phyloP scores from a whole-genome alignment of 2,329 filamentous ascomycete genomes.

The Monosporascus sp. region DNA sequence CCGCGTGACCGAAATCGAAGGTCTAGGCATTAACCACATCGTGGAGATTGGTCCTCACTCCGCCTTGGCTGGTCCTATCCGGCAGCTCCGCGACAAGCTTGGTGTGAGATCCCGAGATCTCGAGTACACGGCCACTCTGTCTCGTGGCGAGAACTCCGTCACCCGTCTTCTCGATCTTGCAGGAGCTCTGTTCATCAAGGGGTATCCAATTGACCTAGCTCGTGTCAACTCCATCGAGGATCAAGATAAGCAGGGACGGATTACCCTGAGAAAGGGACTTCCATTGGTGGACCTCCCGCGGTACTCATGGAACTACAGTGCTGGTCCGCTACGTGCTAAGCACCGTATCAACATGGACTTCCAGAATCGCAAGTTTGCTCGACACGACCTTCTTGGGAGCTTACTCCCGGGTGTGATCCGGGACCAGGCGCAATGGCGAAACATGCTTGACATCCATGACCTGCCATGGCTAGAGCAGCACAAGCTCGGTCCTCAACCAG shows the following conservation, averaged over 20 bases:
- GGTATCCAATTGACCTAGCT: conserved; percentile 4
- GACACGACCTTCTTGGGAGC: conserved; percentile 10
- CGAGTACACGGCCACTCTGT: conserved; percentile 4
- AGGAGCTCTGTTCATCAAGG: conserved; percentile 7
- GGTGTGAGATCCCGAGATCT: conserved; percentile 4
- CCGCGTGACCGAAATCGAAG: conserved; percentile 2
- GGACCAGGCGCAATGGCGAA: conserved; percentile 9
- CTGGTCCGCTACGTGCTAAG: conserved; percentile 3
- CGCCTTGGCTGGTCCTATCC: conserved; percentile 4
- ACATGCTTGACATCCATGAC: conserved; percentile 9
- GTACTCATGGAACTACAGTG: conserved; percentile 6
- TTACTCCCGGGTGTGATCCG: conserved; percentile 5
- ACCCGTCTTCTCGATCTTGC: conserved; percentile 8
- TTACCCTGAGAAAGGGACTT: conserved; percentile 2
- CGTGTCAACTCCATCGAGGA: conserved; percentile 8
- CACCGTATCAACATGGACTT: conserved; percentile 4
- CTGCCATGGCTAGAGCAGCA: conserved; percentile 10
- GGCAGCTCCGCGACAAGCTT: conserved; percentile 7
- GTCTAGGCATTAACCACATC: conserved; percentile 2
- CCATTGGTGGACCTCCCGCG: conserved; percentile 3
- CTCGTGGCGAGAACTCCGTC: conserved; percentile 4
- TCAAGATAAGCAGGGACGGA: conserved; percentile 1
- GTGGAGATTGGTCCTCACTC: conserved; percentile 10
- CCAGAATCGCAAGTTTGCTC: conserved; percentile 4
- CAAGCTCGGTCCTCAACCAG: conserved; percentile 4